Evolutionary conservation across 805 yeast species (phyloP), one percentile per base, ranked within the genome.

Genomic region (Tetrapisispora taiwanensis): DNA sequence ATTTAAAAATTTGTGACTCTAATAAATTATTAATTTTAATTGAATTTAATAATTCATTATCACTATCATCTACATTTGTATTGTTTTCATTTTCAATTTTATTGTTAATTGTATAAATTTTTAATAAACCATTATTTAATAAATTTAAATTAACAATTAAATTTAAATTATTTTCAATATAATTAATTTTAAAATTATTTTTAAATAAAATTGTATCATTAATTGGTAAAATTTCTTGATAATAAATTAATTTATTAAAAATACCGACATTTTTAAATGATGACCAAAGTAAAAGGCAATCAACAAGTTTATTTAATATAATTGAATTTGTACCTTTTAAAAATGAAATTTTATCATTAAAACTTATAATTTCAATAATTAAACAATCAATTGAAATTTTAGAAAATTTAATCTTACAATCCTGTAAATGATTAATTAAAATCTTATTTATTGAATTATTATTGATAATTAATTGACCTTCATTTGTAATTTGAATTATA

Each of bases 211-310:
- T 15, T 15, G 30, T 24, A n/a, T 36, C 30, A 3, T 24, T 19
- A 36, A 12, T n/a, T 6, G 39, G 20, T 22, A 36, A n/a, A 15
- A 15, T 36, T n/a, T 36, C 39, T 24, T 22, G 20, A 14, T 3
- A 18, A 18, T 37, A n/a, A 5, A 34, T 35, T 66, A 74, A 66
- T 53, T 78, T 78, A 48, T 76, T 72, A 28, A 72, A 74, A 9
- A 77, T 60, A 0, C 82, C 81, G 35, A 61, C 66, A 7, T 76
- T 75, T 45, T 64, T 71, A 52, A 78, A 54, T 32, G 70, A 66
- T 48, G 76, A 78, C 85, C 85, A 79, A 43, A 77, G 74, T 20
- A 76, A 51, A 38, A 79, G 55, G 8, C 70, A 52, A 38, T 74
- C 63, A 22, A 78, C 52, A 20, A 79, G 54, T 36, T 64, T 60